Percentiles rank a stretch among this genome's conserved stretches.
phyloP scores from a whole-genome alignment of 2,329 filamentous ascomycete genomes.

The Aspergillus costaricaensis region DNA sequence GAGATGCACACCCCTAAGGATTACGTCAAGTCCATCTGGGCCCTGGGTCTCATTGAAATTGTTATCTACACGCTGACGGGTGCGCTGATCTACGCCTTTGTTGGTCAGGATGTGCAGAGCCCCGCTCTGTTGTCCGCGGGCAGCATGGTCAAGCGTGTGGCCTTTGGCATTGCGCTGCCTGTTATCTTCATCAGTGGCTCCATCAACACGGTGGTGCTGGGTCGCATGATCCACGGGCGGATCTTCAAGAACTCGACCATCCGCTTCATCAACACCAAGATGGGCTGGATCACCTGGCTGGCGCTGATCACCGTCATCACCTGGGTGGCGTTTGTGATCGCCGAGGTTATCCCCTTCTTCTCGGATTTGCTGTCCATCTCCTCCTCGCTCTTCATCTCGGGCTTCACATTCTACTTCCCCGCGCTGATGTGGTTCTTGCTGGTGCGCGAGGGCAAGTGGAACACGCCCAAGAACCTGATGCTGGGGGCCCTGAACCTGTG shows the following conservation, averaged over 20 bases:
- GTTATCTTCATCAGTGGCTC: conserved; percentile 42
- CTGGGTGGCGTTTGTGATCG: conserved; percentile 80
- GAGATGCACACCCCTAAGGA: conserved; percentile 30
- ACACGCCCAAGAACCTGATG: conserved; percentile 49
- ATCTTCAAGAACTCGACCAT: conserved; percentile 38
- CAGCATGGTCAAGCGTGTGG: conserved; percentile 29
- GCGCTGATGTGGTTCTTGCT: conserved; percentile 46
- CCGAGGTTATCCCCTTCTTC: conserved; percentile 85
- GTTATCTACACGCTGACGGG: conserved; percentile 29
- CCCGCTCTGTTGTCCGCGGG: conserved; percentile 37
- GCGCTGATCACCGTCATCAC: conserved; percentile 56
- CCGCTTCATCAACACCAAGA: conserved; percentile 38
- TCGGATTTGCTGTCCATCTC: conserved; percentile 57
- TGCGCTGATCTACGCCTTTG: conserved; percentile 36
- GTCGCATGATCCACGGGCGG: conserved; percentile 38
- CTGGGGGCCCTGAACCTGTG: conserved; percentile 64
- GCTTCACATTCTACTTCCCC: conserved; percentile 77
- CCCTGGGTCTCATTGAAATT: conserved; percentile 24
- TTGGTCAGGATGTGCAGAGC: conserved; percentile 34
- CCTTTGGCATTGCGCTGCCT: conserved; percentile 38
- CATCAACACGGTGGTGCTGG: conserved; percentile 39
- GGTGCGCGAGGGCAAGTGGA: conserved; percentile 31
- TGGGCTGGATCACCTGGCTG: conserved; percentile 39
- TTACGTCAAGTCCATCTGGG: conserved; percentile 29
- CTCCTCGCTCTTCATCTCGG: conserved; percentile 75